These are phyloP conservation scores for Ramaria sp. DNA, from an alignment of 768 basidiomycete genomes.

Conservation along the genomic window DNA sequence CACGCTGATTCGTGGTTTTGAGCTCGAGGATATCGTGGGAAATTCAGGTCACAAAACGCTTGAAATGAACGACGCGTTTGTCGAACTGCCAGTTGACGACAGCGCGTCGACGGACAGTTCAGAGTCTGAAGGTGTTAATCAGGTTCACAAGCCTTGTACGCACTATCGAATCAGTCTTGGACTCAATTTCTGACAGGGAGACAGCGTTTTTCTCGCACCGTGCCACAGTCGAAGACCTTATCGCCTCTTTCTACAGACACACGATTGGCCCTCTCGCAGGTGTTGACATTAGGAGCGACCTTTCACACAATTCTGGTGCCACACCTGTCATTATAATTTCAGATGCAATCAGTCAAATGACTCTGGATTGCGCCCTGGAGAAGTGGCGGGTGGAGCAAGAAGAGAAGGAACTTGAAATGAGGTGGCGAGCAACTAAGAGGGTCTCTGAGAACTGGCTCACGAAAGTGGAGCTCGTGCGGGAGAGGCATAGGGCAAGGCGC, in stretches of 20 bases:
- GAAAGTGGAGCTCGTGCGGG: not conserved
- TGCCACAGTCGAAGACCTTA: not conserved
- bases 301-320: not conserved
- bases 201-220: not conserved
- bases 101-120: not conserved
- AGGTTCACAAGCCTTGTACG: not conserved
- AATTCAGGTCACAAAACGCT: not conserved
- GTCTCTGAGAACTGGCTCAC: conserved; percentile 3
- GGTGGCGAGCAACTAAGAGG: not conserved
- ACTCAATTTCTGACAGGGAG: not conserved
- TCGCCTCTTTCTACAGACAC: not conserved
- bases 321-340: not conserved
- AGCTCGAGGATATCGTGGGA: not conserved
- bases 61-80: not conserved
- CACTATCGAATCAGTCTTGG: not conserved
- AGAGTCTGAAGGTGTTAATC: not conserved
- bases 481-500: not conserved
- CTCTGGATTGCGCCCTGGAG: not conserved
- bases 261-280: not conserved
- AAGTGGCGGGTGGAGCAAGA: not conserved
- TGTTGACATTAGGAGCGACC: not conserved
- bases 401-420: conserved; percentile 2
- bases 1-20: not conserved
- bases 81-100: not conserved
- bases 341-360: not conserved